Evolutionary conservation across 164 flowering plant genomes (phyloP), one percentile per base, ranked within the genome.

Genomic region (Chloranthus sessilifolius): DNA sequence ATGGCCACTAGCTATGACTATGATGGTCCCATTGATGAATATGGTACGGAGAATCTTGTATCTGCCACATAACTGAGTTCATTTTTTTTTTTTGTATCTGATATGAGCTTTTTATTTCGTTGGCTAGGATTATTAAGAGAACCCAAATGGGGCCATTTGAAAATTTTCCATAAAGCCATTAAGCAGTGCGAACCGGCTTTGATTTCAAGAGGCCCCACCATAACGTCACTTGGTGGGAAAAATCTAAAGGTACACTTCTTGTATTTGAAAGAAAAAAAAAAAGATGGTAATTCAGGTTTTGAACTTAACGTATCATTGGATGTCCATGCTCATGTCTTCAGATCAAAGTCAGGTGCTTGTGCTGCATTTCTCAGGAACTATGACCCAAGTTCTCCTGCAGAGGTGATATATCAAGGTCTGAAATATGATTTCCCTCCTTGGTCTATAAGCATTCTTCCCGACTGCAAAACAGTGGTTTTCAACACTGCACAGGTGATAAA

Each of bases 1-100:
- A 88, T 92, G 50, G 81, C 99, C 17, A 92, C 99, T 43, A 88
- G 96, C 55, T 92, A 88, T 67, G 96, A 92, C 49, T 92, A 92
- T 66, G 98, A 92, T 73, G 95, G 94, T 39, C 98, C 96, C 40
- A 64, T 91, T 29, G 98, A 91, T 71, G 98, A 91, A 77, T 91
- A 75, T 56, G 98, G 98, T 88, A 82, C 14, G 70, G 6, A 14
- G 22, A 27, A 9, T 23, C 16, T 39, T 36, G 15, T 44, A 5
- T 15, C 17, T 14, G 8, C n/a, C n/a, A n/a, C n/a, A 5, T 27
- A 27, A 26, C 16, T 46, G 11, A 6, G 26, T 26, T 21, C 2
- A 16, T 14, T 15, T 0, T 26, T 23, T 46, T 11, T 26, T 28
- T 11, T 27, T n/a, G 2, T 1, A 28, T n/a, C n/a, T n/a, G n/a